phyloP scores from a whole-genome alignment of 768 basidiomycete species.

The Xanthoconium purpureum region DNA sequence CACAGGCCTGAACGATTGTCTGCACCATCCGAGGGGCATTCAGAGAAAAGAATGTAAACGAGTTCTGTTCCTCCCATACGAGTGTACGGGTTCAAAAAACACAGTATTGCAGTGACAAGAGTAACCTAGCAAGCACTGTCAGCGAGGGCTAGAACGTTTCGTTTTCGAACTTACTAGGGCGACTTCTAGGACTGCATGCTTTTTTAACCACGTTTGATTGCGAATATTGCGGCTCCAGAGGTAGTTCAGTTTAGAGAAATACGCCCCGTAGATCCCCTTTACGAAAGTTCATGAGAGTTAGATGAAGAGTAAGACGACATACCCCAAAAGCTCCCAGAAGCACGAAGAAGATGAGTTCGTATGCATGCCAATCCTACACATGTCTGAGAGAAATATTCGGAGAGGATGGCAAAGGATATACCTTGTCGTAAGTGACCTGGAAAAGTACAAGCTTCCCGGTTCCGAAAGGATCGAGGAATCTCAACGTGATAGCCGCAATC shows the following conservation, averaged over 20 bases:
- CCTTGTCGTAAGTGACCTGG: conserved; percentile 87
- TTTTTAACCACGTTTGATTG: conserved; percentile 74
- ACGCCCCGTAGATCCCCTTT: conserved; percentile 91
- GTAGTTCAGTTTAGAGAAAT: conserved; percentile 88
- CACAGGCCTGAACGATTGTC: conserved; percentile 69
- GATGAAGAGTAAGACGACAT: conserved; percentile 24
- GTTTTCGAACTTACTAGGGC: conserved; percentile 51
- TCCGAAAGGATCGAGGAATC: conserved; percentile 92
- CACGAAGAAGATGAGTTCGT: conserved; percentile 82
- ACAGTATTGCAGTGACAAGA: conserved; percentile 67
- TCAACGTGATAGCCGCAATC: conserved; percentile 92
- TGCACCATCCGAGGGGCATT: conserved; percentile 62
- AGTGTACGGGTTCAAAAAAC: conserved; percentile 86
- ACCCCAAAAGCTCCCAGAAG: conserved; percentile 89
- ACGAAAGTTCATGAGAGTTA: conserved; percentile 6
- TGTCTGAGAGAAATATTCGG: conserved; percentile 2
- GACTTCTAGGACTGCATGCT: conserved; percentile 82
- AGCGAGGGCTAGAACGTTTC: conserved; percentile 7
- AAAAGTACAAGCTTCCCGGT: conserved; percentile 93
- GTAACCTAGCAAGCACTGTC: conserved; percentile 55
- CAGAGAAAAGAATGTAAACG: conserved; percentile 86
- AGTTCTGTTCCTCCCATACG: conserved; percentile 96
- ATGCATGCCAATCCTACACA: conserved; percentile 87
- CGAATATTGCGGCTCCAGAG: conserved; percentile 84
- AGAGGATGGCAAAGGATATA: conserved; percentile 20